Percentiles rank a stretch among this genome's conserved stretches.
Conservation (phyloP, 78 protist genomes). For the Pelomyxa schiedti region DNA sequence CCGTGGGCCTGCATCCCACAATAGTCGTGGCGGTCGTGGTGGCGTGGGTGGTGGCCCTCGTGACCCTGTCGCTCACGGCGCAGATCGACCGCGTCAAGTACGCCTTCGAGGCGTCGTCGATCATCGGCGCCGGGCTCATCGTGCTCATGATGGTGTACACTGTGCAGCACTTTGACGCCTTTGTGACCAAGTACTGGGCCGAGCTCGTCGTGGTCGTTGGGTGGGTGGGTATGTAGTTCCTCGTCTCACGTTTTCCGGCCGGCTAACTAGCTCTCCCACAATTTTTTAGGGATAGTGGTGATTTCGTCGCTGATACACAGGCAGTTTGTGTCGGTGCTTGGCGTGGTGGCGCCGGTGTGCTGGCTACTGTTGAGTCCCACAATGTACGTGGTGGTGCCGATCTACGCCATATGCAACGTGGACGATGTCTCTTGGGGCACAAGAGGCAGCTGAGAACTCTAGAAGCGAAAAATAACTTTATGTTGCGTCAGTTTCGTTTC, state of each 20-base stretch:
- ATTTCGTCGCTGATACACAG: neutral
- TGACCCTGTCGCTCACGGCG: neutral
- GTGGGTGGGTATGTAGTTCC: neutral
- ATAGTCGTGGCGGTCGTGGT: neutral
- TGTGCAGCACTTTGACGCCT: neutral
- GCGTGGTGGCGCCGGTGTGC: neutral
- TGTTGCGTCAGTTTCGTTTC: no score
- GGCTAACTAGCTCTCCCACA: no score
- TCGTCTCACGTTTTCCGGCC: no score
- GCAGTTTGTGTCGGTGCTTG: neutral
- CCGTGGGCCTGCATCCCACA: neutral
- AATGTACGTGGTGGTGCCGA: neutral
- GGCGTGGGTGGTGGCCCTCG: neutral
- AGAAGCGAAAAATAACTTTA: no score
- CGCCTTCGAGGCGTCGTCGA: neutral
- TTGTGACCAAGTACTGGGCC: neutral
- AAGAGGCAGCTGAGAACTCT: neutral
- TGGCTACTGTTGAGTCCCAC: neutral
- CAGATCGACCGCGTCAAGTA: neutral
- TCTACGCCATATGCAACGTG: neutral
- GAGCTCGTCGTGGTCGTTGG: neutral
- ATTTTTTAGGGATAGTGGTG: no score
- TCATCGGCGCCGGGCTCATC: neutral
- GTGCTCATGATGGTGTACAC: neutral
- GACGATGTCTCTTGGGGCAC: neutral